Evolutionary conservation across 2,329 filamentous ascomycete species (phyloP).

Genomic region (Diaporthe australafricana): DNA sequence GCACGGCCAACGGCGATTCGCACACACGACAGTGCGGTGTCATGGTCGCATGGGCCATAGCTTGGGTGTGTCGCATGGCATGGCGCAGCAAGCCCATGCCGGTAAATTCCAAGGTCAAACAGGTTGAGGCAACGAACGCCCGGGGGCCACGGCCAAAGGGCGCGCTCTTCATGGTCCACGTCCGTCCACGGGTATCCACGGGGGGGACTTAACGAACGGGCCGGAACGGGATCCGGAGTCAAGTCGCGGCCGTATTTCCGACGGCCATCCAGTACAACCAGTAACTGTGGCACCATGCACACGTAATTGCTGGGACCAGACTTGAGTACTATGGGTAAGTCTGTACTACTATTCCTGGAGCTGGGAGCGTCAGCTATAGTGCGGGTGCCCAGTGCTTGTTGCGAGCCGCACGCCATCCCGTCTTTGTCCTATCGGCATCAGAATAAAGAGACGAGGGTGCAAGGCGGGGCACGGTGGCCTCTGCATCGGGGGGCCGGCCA

Average conservation of each 20-base stretch:
- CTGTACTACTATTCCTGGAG: background rate
- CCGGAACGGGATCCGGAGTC: constrained; percentile 24
- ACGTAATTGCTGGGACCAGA: background rate
- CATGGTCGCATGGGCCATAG: background rate
- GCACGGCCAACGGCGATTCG: background rate
- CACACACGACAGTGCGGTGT: background rate
- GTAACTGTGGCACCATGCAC: background rate
- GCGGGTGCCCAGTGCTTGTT: background rate
- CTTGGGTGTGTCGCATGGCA: constrained; percentile 9
- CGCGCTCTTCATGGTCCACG: background rate
- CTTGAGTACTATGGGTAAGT: no score
- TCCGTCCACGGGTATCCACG: background rate
- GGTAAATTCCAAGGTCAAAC: background rate
- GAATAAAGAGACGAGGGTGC: background rate
- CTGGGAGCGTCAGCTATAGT: no score
- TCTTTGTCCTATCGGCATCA: constrained; percentile 9
- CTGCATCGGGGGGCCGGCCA: background rate
- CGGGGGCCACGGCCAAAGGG: background rate
- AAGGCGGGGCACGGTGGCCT: background rate
- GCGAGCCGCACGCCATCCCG: constrained; percentile 22
- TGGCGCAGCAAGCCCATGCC: background rate
- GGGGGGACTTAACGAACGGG: background rate
- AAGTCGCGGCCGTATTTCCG: constrained; percentile 1
- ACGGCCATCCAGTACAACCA: background rate
- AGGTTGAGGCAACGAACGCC: background rate